Percentiles rank a stretch among this genome's conserved stretches.
Evolutionary conservation across 2,329 filamentous ascomycete genomes (phyloP).

Genomic region (Rhynchosporium secalis): DNA sequence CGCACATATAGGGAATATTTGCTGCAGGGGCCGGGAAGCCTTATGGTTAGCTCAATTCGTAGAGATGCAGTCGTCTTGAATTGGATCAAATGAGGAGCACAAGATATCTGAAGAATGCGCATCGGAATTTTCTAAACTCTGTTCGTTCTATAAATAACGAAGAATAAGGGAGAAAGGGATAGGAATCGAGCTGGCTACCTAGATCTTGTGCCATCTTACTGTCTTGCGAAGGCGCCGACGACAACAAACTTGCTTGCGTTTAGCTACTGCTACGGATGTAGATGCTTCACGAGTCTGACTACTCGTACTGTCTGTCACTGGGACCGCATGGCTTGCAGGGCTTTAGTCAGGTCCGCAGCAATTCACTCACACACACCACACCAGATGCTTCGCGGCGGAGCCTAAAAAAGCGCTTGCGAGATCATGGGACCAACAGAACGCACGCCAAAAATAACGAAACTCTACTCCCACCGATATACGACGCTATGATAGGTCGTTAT

Average conservation of each 20-base stretch:
- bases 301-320: neutral
- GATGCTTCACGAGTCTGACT: neutral
- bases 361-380: neutral
- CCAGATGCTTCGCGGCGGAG: conserved; percentile 18
- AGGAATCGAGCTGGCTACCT: neutral
- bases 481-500: conserved; percentile 19
- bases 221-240: conserved; percentile 1
- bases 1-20: neutral
- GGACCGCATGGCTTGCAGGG: neutral
- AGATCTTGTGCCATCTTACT: neutral
- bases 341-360: conserved; percentile 1
- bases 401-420: conserved; percentile 17
- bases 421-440: conserved; percentile 29
- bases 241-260: neutral
- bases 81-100: neutral
- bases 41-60: conserved; percentile 6
- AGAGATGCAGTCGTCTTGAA: neutral
- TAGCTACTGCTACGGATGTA: neutral
- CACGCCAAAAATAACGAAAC: no score
- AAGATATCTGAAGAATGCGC: neutral
- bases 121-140: neutral
- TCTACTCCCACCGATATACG: conserved; percentile 1
- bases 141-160: neutral
- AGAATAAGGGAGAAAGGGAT: neutral
- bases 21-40: conserved; percentile 8